These are phyloP conservation scores for Amoebophrya sp. DNA, from an alignment of 169 alveolate species.

Conservation along the genomic window DNA sequence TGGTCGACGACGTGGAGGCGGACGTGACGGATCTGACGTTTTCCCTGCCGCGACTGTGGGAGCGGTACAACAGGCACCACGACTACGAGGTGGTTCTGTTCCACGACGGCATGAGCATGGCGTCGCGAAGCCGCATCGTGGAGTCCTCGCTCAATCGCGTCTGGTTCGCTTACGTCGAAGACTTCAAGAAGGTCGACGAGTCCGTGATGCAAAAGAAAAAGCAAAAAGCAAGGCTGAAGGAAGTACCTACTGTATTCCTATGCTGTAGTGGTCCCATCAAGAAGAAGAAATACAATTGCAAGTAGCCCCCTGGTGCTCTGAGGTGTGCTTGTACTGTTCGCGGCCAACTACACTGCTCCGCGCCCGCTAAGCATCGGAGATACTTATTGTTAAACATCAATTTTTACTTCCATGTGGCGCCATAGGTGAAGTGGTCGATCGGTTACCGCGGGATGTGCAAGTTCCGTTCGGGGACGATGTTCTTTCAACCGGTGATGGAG, in stretches of 20 bases:
- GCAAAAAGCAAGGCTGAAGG: background rate
- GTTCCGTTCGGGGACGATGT: slow-evolving; percentile 4
- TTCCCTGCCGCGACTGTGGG: background rate
- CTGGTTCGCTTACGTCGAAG: slow-evolving; percentile 7
- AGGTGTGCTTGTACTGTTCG: too few species aligned
- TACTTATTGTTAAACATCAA: too few species aligned
- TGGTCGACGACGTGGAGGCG: background rate
- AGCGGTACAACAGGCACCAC: slow-evolving; percentile 2
- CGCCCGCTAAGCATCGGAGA: too few species aligned
- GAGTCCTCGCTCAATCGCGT: background rate
- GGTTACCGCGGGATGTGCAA: slow-evolving; percentile 12
- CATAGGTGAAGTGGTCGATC: background rate
- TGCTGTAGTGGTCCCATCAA: too few species aligned
- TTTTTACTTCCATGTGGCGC: too few species aligned
- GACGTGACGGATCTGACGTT: background rate
- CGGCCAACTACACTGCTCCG: too few species aligned
- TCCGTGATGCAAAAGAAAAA: background rate
- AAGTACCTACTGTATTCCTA: too few species aligned
- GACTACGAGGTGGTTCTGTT: background rate
- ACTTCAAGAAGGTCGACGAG: background rate
- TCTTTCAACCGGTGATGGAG: background rate
- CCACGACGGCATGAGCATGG: slow-evolving; percentile 7
- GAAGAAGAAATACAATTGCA: too few species aligned
- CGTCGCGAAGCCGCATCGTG: background rate
- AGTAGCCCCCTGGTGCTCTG: too few species aligned